Conservation (phyloP, 192 early-diverging fungal species). For the Dissophora ornata region DNA sequence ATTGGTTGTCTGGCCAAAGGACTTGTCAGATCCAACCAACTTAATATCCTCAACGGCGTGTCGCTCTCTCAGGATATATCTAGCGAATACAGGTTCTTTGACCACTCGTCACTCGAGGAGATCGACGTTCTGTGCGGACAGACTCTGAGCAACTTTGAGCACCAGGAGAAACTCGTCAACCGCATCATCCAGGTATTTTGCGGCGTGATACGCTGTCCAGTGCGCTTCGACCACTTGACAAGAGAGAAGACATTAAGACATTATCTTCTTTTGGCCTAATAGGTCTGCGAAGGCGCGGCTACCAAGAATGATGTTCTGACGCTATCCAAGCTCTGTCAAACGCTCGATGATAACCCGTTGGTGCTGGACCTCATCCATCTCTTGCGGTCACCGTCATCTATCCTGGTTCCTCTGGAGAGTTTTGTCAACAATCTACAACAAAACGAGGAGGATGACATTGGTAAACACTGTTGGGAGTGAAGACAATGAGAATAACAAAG, state of each 20-base stretch:
- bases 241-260: too few species aligned
- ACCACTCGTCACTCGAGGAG: slow-evolving; percentile 2
- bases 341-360: slow-evolving; percentile 45
- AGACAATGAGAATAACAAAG: too few species aligned
- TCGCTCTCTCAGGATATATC: not conserved
- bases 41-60: slow-evolving; percentile 19
- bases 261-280: not conserved
- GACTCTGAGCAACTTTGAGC: slow-evolving; percentile 35
- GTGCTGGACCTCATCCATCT: slow-evolving; percentile 36
- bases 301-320: slow-evolving; percentile 26
- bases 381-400: slow-evolving; percentile 27
- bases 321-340: slow-evolving; percentile 47
- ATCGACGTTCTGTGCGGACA: slow-evolving; percentile 44
- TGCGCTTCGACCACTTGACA: too few species aligned
- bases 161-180: slow-evolving; percentile 37
- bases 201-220: too few species aligned
- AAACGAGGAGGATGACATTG: slow-evolving; percentile 47
- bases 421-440: slow-evolving; percentile 49
- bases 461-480: slow-evolving; percentile 1
- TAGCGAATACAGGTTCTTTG: slow-evolving; percentile 11
- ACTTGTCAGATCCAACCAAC: slow-evolving; percentile 21
- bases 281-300: slow-evolving; percentile 40
- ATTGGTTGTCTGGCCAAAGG: slow-evolving; percentile 22
- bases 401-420: slow-evolving; percentile 35
- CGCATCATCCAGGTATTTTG: slow-evolving; percentile 37